phyloP scores from a whole-genome alignment of 352 stramenopile genomes.

The Pythium phragmitis region DNA sequence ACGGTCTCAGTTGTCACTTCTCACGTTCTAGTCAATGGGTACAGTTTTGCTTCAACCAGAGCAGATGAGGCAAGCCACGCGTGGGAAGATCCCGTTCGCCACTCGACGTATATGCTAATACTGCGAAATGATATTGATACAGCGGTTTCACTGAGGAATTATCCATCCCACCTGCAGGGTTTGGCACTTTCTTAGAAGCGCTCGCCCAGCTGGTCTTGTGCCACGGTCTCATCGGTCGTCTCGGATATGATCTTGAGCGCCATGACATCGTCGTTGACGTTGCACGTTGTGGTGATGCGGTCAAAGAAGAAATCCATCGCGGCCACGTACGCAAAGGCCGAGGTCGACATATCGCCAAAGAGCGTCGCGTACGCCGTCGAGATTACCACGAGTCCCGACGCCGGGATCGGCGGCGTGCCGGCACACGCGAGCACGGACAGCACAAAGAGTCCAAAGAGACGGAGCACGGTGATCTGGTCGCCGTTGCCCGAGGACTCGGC shows the following conservation, averaged over 20 bases:
- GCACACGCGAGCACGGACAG: constrained; percentile 52
- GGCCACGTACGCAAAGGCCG: constrained; percentile 38
- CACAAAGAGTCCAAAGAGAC: constrained; percentile 51
- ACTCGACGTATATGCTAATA: not conserved
- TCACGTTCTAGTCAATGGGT: no score
- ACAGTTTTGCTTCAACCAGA: no score
- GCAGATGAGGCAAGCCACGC: no score
- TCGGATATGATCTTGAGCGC: constrained; percentile 22
- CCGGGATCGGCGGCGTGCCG: constrained; percentile 53
- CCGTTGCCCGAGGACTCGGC: constrained; percentile 62
- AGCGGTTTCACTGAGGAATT: not conserved
- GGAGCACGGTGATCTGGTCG: constrained; percentile 44
- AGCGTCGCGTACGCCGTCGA: constrained; percentile 10
- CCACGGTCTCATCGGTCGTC: constrained; percentile 16
- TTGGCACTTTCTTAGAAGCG: constrained; percentile 7
- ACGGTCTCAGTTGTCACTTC: no score
- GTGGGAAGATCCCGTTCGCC: no score
- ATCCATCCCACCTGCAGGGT: not conserved
- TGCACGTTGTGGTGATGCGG: constrained; percentile 57
- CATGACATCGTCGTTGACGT: constrained; percentile 46
- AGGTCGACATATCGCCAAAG: constrained; percentile 32
- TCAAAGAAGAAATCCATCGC: constrained; percentile 56
- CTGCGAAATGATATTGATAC: not conserved
- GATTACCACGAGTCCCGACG: constrained; percentile 28
- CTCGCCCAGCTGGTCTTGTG: constrained; percentile 33